Evolutionary conservation across 768 basidiomycete species (phyloP), one percentile per base, ranked within the genome.

Genomic region (Lyophyllum decastes): DNA sequence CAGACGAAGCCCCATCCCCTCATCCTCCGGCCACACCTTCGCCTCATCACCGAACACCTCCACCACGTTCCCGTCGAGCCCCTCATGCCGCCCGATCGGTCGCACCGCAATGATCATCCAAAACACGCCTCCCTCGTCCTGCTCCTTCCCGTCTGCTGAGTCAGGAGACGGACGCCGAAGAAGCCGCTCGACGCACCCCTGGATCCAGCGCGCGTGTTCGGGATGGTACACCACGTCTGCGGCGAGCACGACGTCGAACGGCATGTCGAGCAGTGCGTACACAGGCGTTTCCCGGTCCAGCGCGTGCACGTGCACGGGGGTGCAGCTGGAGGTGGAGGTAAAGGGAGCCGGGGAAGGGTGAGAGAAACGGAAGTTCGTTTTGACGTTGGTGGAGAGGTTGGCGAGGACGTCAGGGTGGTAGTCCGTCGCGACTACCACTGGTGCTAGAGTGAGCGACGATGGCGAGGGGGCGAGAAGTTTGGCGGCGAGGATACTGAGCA

Each of bases 221-320:
- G 84, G 82, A 59, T 91, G 81, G 70, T 94, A 94, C 9, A 93
- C 78, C 52, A 92, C 85, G 62, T 94, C 91, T 30, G 92, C 90
- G 0, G 86, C 92, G 38, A 94, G 74, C 30, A 94, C 79, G 22
- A 91, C 66, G 54, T 92, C 86, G 71, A 89, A 92, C 2, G 75
- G 70, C 27, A 63, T 54, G 54, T 75, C 66, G 33, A 78, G 64
- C 0, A 78, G 77, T 0, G 68, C 66, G 53, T 64, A 72, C 11
- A 44, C 52, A 2, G 87, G 82, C 17, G 68, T 48, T 53, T 82
- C 78, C 92, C 92, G 93, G 65, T 92, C 89, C 30, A 94, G 80
- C 21, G 70, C 57, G 9, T 70, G 68, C 26, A 90, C 83, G 2
- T 67, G 62, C 24, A 89, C 71, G 30, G 67, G 64, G 8, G 67